Evolutionary conservation across 2,329 filamentous ascomycete species (phyloP), one percentile per base, ranked within the genome.

Genomic region (Xylaria sp.): DNA sequence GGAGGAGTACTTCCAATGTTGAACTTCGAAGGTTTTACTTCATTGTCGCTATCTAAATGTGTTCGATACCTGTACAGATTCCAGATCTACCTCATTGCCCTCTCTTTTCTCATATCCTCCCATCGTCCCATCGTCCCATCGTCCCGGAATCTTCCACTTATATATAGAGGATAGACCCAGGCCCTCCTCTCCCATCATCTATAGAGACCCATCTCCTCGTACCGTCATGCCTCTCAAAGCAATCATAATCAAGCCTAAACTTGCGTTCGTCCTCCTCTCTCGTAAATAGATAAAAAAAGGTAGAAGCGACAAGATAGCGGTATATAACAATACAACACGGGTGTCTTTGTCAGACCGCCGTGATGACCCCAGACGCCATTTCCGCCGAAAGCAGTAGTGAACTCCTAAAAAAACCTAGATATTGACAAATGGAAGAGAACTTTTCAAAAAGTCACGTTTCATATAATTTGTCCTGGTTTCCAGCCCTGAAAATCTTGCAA

Each of bases 221-320:
- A n/a, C n/a, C n/a, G n/a, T n/a, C n/a, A n/a, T n/a, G n/a, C 24
- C 9, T 26, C 24, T 26, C 24, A 9, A 6, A 9, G 24, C 24
- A 9, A 7, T 9, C 40, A 26, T 52, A 13, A 50, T 59, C 45
- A 3, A 34, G 3, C 9, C 11, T 34, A 4, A 38, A 60, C 57
- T 62, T 56, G 54, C 57, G 54, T 58, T 57, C 42, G 37, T 58
- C 57, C 52, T 51, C 52, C 52, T 54, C 54, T 60, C 53, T 37
- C 22, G 29, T 38, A 20, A 38, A 22, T 19, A 46, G 2, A 48
- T 41, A 52, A 41, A 45, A 46, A 21, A 20, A 48, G 11, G 19
- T 38, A 46, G 24, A 52, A 37, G 43, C 43, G 39, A 16, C 11
- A 17, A 40, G 18, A 29, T 49, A 41, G 26, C 40, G 41, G 45